Conservation (phyloP, 2,329 filamentous ascomycete genomes). For the Rutstroemia sp. region DNA sequence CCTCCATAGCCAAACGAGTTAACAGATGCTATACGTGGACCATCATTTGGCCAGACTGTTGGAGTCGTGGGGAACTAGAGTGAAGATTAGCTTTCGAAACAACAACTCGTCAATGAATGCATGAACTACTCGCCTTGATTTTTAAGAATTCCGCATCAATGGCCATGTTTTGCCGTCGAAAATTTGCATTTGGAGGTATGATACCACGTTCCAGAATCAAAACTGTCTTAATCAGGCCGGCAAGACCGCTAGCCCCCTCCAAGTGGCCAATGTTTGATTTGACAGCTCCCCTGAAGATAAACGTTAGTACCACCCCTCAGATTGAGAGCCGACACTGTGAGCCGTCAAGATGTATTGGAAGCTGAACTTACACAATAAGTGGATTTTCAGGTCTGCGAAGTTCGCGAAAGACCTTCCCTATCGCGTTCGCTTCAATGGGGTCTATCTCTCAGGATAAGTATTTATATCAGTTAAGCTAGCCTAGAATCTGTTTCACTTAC, state of each 20-base stretch:
- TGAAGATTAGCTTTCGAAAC: no score
- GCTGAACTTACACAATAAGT: background rate
- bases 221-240: slow-evolving; percentile 14
- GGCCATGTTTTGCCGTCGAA: no score
- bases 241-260: slow-evolving; percentile 17
- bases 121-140: no score
- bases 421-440: background rate
- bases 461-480: background rate
- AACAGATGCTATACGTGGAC: no score
- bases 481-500: background rate
- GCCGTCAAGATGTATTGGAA: no score
- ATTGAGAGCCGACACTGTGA: no score
- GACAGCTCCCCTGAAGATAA: background rate
- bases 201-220: slow-evolving; percentile 25
- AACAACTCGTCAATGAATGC: no score
- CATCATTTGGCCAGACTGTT: no score
- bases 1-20: no score
- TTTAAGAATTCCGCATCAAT: no score
- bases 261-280: slow-evolving; percentile 20
- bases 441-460: background rate
- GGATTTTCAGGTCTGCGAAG: background rate
- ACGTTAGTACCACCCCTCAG: background rate
- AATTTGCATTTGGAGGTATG: slow-evolving; percentile 16
- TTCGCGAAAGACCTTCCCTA: background rate
- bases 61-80: no score